Conservation (phyloP, 176 grass and related monocot species). For the Aegilops bicornis region DNA sequence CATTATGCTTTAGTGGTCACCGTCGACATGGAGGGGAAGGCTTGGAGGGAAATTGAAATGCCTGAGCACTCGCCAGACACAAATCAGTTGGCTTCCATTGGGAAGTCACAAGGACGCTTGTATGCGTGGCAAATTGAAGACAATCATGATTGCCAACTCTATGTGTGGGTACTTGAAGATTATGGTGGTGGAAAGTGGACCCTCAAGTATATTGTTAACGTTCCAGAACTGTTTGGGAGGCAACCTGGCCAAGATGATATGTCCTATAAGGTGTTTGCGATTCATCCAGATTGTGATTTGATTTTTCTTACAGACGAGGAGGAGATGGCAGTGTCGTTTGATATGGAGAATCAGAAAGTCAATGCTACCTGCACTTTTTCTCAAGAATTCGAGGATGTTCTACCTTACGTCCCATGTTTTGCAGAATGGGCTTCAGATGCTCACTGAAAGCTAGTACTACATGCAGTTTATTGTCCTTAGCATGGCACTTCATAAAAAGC, state of each 20-base stretch:
- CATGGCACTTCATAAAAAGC: neutral
- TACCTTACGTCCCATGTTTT: neutral
- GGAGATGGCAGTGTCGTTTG: neutral
- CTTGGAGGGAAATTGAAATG: too few relatives aligned
- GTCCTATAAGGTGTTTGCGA: neutral
- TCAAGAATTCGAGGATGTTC: neutral
- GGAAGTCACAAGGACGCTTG: too few relatives aligned
- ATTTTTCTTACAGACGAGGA: neutral
- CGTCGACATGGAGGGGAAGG: too few relatives aligned
- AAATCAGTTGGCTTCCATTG: too few relatives aligned
- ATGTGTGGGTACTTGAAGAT: too few relatives aligned
- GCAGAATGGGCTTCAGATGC: neutral
- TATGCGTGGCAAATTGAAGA: too few relatives aligned
- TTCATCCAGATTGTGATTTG: neutral
- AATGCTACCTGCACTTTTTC: neutral
- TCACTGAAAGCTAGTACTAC: neutral
- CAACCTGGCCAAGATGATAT: neutral
- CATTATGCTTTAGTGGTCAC: too few relatives aligned
- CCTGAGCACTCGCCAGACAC: too few relatives aligned
- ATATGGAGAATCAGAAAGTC: neutral
- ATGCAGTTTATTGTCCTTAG: neutral
- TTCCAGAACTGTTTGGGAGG: neutral
- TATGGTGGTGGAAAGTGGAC: neutral
- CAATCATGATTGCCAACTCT: too few relatives aligned
- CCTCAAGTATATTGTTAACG: neutral